Base-by-base conservation (phyloP, 345 rosid species). In the Eutrema heterophyllum region DNA sequence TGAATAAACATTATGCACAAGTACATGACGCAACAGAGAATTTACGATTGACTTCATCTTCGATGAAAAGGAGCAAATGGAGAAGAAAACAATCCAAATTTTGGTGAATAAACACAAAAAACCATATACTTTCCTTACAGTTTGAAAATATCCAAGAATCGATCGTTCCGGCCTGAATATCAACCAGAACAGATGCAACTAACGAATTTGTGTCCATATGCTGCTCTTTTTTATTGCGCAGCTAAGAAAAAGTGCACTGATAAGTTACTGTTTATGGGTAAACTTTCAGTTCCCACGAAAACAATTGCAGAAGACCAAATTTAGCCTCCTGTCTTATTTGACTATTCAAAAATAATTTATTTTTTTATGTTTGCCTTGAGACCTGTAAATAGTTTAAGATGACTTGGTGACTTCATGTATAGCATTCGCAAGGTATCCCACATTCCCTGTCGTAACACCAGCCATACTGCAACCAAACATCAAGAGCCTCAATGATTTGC, bases 381-480 rank as follows among this genome's bases (percentile, higher is more conserved):
- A 32, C 51, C 63, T 27, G 57, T 39, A 30, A 26, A 29, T 30
- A n/a, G 13, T 5, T 77, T 64, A 79, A 79, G 75, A 48, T 15
- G 87, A 88, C 79, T 87, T 86, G 55, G 90, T 81, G 69, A 89
- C 95, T 84, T 85, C 87, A 66, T 88, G 88, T 72, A 94, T 89
- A 36, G 96, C 98, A 68, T 85, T 91, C 10, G 97, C 97, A 77
- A 94, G 80, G 82, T 86, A 94, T 66, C 82, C 86, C 7, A 94
- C 96, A 33, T 88, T 94, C 38, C 89, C 90, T 1, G 90, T 86
- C 0, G 97, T 94, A 38, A 94, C 86, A 30, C 98, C 97, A 6
- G 98, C 97, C 98, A 94, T 89, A 72, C 98, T 94, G 95, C 77
- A 84, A 60, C 67, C 78, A 54, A 61, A 43, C 51, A 72, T 43